Evolutionary conservation across 306 rosid genomes (phyloP), one percentile per base, ranked within the genome.

Genomic region (Trichosanthes cucumerina): DNA sequence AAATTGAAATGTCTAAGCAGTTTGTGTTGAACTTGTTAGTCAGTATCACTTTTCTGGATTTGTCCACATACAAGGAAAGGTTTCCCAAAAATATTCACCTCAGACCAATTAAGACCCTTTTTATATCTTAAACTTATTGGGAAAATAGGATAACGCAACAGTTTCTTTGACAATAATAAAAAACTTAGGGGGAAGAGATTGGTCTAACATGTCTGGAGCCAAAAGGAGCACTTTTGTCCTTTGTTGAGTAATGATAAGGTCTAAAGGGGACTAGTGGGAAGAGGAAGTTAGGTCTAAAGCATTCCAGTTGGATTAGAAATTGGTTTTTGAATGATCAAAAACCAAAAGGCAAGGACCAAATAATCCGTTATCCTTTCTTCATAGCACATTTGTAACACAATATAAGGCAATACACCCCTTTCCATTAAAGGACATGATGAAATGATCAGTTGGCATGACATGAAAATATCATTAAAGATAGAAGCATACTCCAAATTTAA

Each of bases 401-500:
- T 10, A n/a, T 7, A 68, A 58, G 24, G 49, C 28, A 66, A 66
- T 65, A 65, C 4, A 36, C 12, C 52, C 5, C 7, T 68, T 68
- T 38, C 28, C 65, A 58, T 58, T 28, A 24, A 58, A 68, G 24
- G 26, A 36, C 47, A 41, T 68, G 49, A 65, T 19, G 33, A 68
- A 68, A 68, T 68, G 52, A 39, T 68, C 53, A 68, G 46, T 68
- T 68, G 79, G 58, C 68, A 76, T 63, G 80, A 82, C 36, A 79
- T 68, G 49, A 79, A 80, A 79, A 71, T 75, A 84, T 80, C 62
- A 36, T 57, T 26, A 38, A 69, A 78, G 78, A 86, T 53, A 86
- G 85, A 81, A 75, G 83, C 86, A 72, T 92, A 95, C 99, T 87
- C 87, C 93, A 79, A 91, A 84, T 85, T 87, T 85, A 81, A 91